A percentile compares a stretch with the other conserved stretches of the same genome.
phyloP scores from a whole-genome alignment of 1,139 yeast genomes.

The Candida sanyaensis region DNA sequence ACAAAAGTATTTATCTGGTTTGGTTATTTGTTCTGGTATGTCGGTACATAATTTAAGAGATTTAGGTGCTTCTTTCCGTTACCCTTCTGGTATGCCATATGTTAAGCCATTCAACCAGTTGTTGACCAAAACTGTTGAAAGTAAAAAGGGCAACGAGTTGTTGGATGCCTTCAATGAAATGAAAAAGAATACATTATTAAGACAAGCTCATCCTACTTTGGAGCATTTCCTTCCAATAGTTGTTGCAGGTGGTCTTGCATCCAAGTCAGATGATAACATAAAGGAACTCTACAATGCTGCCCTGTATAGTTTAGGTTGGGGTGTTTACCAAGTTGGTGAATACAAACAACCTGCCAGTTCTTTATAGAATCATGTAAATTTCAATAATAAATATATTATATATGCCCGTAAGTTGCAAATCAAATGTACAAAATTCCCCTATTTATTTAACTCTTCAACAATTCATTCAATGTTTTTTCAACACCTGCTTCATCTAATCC shows the following conservation, averaged over 20 bases:
- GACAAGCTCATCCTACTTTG: slow-evolving; percentile 67
- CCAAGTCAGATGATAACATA: slow-evolving; percentile 29
- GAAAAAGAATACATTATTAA: slow-evolving; percentile 32
- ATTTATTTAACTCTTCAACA: slow-evolving; percentile 33
- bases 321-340: slow-evolving; percentile 51
- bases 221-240: slow-evolving; percentile 75
- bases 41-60: slow-evolving; percentile 75
- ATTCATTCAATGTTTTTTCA: slow-evolving; percentile 35
- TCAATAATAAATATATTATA: not conserved
- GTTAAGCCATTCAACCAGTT: slow-evolving; percentile 49
- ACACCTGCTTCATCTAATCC: slow-evolving; percentile 48
- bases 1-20: slow-evolving; percentile 39
- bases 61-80: slow-evolving; percentile 25
- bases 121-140: slow-evolving; percentile 36
- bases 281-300: slow-evolving; percentile 50
- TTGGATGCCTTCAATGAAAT: slow-evolving; percentile 17
- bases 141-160: slow-evolving; percentile 7
- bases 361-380: not conserved
- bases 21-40: slow-evolving; percentile 70
- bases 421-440: not conserved
- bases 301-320: slow-evolving; percentile 64
- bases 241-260: slow-evolving; percentile 64
- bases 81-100: slow-evolving; percentile 43
- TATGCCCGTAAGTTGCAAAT: too few relatives aligned
- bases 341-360: slow-evolving; percentile 4